These are phyloP conservation scores for Plenodomus biglobosus DNA, from an alignment of 2,329 filamentous ascomycete genomes.

Conservation along the genomic window DNA sequence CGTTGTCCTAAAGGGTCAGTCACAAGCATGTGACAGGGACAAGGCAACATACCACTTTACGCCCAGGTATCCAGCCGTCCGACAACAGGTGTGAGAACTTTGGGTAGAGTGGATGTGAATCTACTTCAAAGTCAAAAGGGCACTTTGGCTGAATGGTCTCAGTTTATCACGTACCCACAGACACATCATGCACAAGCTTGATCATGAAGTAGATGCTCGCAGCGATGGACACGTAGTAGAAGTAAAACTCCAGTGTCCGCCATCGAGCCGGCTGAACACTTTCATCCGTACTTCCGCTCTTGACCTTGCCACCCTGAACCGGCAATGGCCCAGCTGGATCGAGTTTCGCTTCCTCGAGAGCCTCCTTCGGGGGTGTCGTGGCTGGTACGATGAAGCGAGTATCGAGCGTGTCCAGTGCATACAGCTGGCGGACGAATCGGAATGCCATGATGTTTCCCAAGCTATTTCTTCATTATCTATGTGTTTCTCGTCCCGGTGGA, in stretches of 20 bases:
- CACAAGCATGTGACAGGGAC: not conserved
- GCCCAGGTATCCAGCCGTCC: conserved; percentile 87
- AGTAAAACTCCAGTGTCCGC: conserved; percentile 80
- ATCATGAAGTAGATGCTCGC: conserved; percentile 81
- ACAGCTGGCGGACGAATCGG: conserved; percentile 56
- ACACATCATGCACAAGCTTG: conserved; percentile 84
- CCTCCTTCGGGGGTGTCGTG: conserved; percentile 59
- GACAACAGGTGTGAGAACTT: conserved; percentile 72
- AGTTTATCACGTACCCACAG: conserved; percentile 62
- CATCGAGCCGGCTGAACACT: conserved; percentile 69
- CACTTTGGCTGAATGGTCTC: not conserved
- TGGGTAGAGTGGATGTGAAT: conserved; percentile 76
- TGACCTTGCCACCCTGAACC: conserved; percentile 25
- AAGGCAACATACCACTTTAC: conserved; percentile 69
- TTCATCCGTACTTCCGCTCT: conserved; percentile 37
- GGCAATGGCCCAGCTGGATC: conserved; percentile 38
- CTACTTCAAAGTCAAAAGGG: conserved; percentile 49
- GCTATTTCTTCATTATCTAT: conserved; percentile 26
- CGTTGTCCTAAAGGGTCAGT: conserved; percentile 67
- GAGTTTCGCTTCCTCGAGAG: conserved; percentile 37
- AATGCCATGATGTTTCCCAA: conserved; percentile 40
- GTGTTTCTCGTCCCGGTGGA: not conserved
- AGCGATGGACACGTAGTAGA: conserved; percentile 73
- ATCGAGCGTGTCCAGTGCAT: conserved; percentile 68
- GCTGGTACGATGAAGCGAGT: conserved; percentile 73